Evolutionary conservation across 1,284 basidiomycete genomes (phyloP).

Genomic region (Fomitopsis palustris): DNA sequence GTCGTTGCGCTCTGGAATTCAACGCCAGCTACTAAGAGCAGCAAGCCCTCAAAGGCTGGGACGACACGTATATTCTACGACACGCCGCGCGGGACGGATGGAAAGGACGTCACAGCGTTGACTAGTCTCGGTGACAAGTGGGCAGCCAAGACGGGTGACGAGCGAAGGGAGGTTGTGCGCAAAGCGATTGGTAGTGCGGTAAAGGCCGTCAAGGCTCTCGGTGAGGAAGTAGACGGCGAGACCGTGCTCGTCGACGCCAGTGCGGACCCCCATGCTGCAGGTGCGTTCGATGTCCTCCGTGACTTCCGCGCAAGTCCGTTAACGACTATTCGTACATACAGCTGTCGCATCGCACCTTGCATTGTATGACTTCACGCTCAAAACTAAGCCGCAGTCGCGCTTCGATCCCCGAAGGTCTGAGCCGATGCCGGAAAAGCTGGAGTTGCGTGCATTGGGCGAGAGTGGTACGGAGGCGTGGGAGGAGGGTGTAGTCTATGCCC

Average conservation of each 20-base stretch:
- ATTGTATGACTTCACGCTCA: constrained; percentile 71
- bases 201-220: constrained; percentile 56
- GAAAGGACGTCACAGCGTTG: constrained; percentile 46
- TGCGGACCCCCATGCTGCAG: constrained; percentile 71
- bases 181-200: constrained; percentile 66
- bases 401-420: constrained; percentile 54
- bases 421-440: constrained; percentile 44
- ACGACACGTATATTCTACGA: constrained; percentile 66
- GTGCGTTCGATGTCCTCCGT: constrained; percentile 30
- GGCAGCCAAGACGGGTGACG: constrained; percentile 41
- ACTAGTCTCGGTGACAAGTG: constrained; percentile 65
- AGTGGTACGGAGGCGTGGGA: constrained; percentile 58
- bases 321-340: constrained; percentile 20
- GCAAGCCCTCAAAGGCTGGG: constrained; percentile 53
- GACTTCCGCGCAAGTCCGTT: constrained; percentile 1
- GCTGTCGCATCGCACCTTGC: constrained; percentile 78
- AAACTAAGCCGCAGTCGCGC: constrained; percentile 60
- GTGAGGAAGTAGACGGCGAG: constrained; percentile 45
- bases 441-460: constrained; percentile 39
- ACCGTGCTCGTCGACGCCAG: constrained; percentile 59
- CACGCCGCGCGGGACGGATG: constrained; percentile 32
- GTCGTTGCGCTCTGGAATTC: constrained; percentile 41
- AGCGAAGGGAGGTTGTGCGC: constrained; percentile 60
- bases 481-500: constrained; percentile 66
- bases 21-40: constrained; percentile 24